Evolutionary conservation across 2,329 filamentous ascomycete species (phyloP).

Genomic region (Verticillium longisporum): DNA sequence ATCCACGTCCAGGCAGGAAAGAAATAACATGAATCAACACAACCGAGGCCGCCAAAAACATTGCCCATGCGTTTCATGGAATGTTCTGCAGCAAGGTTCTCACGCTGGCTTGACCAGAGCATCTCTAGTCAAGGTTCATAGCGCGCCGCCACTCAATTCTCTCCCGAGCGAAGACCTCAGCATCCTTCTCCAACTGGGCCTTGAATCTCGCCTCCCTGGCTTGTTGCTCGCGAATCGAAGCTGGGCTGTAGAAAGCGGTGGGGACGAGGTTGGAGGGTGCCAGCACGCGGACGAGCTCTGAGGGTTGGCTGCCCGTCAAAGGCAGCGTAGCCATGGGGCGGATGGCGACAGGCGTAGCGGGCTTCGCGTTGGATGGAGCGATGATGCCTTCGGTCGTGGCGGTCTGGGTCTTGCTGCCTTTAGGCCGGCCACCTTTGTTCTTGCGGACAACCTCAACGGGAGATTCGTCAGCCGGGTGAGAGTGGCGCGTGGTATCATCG

Average conservation of each 20-base stretch:
- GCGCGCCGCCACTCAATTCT: neutral
- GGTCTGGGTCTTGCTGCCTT: slow-evolving; percentile 1
- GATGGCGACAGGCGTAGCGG: neutral
- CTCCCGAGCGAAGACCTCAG: neutral
- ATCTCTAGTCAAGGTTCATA: neutral
- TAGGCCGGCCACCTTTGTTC: slow-evolving; percentile 1
- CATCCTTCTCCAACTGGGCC: neutral
- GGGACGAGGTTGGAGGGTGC: neutral
- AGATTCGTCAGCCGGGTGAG: neutral
- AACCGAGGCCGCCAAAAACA: too few species aligned
- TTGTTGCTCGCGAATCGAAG: too few species aligned
- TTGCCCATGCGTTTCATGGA: too few species aligned
- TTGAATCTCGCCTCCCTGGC: neutral
- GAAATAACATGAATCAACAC: too few species aligned
- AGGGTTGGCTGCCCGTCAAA: neutral
- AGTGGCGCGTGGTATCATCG: neutral
- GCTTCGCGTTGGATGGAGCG: neutral
- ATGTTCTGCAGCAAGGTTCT: too few species aligned
- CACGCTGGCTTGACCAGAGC: too few species aligned
- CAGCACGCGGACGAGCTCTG: neutral
- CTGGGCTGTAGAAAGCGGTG: neutral
- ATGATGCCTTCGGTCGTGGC: neutral
- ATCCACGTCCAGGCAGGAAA: too few species aligned
- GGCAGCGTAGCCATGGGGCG: neutral
- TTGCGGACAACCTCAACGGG: neutral